These are phyloP conservation scores for Cercospora beticola DNA, from an alignment of 2,329 filamentous ascomycete species.

Conservation along the genomic window DNA sequence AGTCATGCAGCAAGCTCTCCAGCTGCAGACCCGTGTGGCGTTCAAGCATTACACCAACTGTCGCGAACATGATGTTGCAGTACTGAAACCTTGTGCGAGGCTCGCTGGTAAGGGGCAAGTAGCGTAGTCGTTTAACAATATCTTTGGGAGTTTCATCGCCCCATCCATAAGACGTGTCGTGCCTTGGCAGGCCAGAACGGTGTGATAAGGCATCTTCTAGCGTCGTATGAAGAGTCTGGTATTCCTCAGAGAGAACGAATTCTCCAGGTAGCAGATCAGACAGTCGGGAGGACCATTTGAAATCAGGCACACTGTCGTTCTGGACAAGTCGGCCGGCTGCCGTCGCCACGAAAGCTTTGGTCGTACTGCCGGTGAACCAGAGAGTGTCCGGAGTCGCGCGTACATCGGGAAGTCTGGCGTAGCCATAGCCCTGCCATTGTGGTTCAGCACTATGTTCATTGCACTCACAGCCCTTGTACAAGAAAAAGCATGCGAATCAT, in stretches of 20 bases:
- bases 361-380: constrained; percentile 31
- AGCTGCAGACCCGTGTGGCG: constrained; percentile 43
- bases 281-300: constrained; percentile 38
- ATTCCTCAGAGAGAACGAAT: constrained; percentile 34
- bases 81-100: constrained; percentile 51
- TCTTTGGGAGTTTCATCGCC: constrained; percentile 22
- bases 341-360: constrained; percentile 31
- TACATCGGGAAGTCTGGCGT: constrained; percentile 7
- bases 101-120: constrained; percentile 48
- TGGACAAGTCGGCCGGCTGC: constrained; percentile 24
- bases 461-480: not conserved
- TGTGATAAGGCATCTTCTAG: constrained; percentile 38
- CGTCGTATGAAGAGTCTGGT: constrained; percentile 31
- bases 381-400: constrained; percentile 28
- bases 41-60: constrained; percentile 49
- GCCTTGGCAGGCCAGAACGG: constrained; percentile 36
- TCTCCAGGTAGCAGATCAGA: constrained; percentile 35
- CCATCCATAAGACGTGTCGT: constrained; percentile 22
- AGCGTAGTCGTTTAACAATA: constrained; percentile 44
- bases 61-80: constrained; percentile 53
- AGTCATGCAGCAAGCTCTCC: constrained; percentile 43
- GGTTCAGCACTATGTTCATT: not conserved
- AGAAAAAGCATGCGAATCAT: not conserved
- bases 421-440: constrained; percentile 17
- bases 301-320: not conserved